A percentile compares a stretch with the other conserved stretches of the same genome.
These are phyloP conservation scores for Coniosporium tulheliwenetii DNA, from an alignment of 2,329 filamentous ascomycete species.

Conservation along the genomic window DNA sequence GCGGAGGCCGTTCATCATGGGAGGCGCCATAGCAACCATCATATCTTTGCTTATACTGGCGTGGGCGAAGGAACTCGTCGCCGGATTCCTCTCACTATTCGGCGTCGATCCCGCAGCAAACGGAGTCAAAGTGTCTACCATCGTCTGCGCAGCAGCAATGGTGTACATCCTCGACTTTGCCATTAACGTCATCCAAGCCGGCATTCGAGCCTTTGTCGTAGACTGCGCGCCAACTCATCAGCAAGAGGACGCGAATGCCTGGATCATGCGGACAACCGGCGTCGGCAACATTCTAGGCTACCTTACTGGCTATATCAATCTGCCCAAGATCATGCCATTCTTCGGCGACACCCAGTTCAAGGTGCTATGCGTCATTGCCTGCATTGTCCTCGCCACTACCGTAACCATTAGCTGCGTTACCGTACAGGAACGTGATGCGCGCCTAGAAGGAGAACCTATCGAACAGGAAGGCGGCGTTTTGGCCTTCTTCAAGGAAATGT, in stretches of 20 bases:
- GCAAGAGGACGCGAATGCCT: slow-evolving; percentile 85
- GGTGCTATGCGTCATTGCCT: slow-evolving; percentile 74
- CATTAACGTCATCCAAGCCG: slow-evolving; percentile 91
- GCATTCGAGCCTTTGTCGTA: slow-evolving; percentile 80
- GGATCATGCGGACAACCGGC: slow-evolving; percentile 77
- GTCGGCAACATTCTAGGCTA: slow-evolving; percentile 86
- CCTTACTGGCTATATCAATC: slow-evolving; percentile 67
- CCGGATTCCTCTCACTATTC: slow-evolving; percentile 51
- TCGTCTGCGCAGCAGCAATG: slow-evolving; percentile 67
- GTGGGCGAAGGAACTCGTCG: slow-evolving; percentile 40
- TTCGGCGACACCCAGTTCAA: slow-evolving; percentile 86
- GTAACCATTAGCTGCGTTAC: slow-evolving; percentile 52
- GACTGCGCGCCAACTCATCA: slow-evolving; percentile 87
- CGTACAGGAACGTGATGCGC: slow-evolving; percentile 69
- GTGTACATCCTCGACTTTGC: slow-evolving; percentile 88
- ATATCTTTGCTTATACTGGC: slow-evolving; percentile 32
- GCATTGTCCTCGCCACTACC: slow-evolving; percentile 53
- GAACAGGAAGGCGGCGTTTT: slow-evolving; percentile 50
- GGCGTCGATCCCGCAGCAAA: slow-evolving; percentile 51
- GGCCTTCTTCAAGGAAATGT: slow-evolving; percentile 65
- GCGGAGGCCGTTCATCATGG: slow-evolving; percentile 35
- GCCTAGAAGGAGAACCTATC: slow-evolving; percentile 48
- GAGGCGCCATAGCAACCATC: slow-evolving; percentile 32
- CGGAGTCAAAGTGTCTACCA: slow-evolving; percentile 49
- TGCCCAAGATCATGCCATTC: slow-evolving; percentile 60